Evolutionary conservation across 192 early-diverging fungal genomes (phyloP).

Genomic region (Phycomyces blakesleeanus): DNA sequence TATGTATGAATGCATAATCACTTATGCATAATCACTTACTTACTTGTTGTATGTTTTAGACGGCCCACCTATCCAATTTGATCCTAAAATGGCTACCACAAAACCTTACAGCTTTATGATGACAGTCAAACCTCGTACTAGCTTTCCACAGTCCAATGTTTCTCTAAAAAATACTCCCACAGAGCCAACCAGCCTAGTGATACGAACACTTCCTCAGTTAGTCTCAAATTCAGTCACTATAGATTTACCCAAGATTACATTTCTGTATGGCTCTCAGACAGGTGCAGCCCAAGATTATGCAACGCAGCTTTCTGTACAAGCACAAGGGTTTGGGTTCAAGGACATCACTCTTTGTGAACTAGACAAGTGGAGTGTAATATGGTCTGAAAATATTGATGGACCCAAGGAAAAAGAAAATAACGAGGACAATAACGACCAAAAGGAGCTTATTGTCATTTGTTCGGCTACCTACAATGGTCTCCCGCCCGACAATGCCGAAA

Average conservation of each 20-base stretch:
- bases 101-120: constrained; percentile 39
- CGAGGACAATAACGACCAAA: no score
- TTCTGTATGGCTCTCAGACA: constrained; percentile 54
- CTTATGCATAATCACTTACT: no score
- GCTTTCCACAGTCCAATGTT: constrained; percentile 14
- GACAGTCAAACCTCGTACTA: constrained; percentile 20
- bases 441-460: constrained; percentile 27
- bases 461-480: constrained; percentile 36
- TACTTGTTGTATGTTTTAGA: background rate
- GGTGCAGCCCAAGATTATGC: constrained; percentile 54
- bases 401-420: constrained; percentile 8
- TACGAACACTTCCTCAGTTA: background rate
- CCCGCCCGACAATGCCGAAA: constrained; percentile 52
- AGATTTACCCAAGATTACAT: constrained; percentile 33
- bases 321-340: constrained; percentile 39
- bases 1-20: no score
- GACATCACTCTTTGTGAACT: constrained; percentile 22
- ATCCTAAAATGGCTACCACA: constrained; percentile 26
- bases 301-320: constrained; percentile 32
- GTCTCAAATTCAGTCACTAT: background rate
- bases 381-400: constrained; percentile 14
- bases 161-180: background rate
- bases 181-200: background rate
- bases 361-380: constrained; percentile 41
- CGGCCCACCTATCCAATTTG: constrained; percentile 20